Percentiles rank a stretch among this genome's conserved stretches.
phyloP scores from a whole-genome alignment of 192 early-diverging fungal species.

The Coemansia sp. region DNA sequence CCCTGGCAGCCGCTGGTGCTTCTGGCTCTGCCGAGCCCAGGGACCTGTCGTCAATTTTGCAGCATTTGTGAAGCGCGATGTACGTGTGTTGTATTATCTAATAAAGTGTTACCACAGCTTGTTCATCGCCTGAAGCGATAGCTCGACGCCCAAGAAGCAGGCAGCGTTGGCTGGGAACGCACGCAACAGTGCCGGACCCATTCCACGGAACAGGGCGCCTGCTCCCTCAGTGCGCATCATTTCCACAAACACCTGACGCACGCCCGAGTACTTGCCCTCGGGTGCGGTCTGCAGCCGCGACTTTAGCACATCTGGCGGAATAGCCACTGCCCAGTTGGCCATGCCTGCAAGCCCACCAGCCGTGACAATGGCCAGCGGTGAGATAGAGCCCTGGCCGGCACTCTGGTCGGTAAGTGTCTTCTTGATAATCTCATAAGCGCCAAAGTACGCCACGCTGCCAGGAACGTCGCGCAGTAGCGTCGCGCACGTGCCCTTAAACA shows the following conservation, averaged over 20 bases:
- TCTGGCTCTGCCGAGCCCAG: not conserved
- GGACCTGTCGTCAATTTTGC: not conserved
- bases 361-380: constrained; percentile 78
- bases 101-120: constrained; percentile 27
- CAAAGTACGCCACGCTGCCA: constrained; percentile 94
- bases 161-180: constrained; percentile 85
- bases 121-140: constrained; percentile 52
- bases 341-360: constrained; percentile 98
- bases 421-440: constrained; percentile 90
- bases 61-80: not conserved
- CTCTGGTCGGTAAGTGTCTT: constrained; percentile 61
- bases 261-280: constrained; percentile 53
- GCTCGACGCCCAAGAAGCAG: constrained; percentile 67
- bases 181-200: constrained; percentile 78
- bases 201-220: constrained; percentile 75
- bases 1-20: constrained; percentile 6
- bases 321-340: constrained; percentile 84
- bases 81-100: not conserved
- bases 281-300: constrained; percentile 70
- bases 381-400: constrained; percentile 71
- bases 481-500: constrained; percentile 93
- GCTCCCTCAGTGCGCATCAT: constrained; percentile 59
- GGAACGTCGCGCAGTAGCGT: constrained; percentile 92
- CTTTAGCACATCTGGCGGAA: constrained; percentile 86
- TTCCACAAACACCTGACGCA: constrained; percentile 53